These are phyloP conservation scores for Parmelia sp. DNA, from an alignment of 495 filamentous ascomycete genomes.

Conservation along the genomic window DNA sequence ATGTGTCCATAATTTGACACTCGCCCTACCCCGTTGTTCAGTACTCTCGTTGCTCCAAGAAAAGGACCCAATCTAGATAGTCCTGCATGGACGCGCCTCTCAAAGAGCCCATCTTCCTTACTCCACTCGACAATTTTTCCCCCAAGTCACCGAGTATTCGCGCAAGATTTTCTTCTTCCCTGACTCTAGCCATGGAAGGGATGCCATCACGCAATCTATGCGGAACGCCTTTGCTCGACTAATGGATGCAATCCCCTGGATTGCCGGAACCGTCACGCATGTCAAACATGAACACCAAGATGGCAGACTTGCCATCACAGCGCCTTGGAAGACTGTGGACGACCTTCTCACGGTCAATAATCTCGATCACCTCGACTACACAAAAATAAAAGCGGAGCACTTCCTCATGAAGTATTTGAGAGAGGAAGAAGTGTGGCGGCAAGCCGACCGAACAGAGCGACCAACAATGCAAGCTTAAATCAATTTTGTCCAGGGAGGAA, in stretches of 20 bases:
- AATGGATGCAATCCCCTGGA: neutral
- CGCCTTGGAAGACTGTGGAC: neutral
- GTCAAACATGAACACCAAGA: neutral
- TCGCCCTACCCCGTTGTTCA: too few relatives aligned
- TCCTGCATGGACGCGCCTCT: neutral
- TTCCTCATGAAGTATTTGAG: neutral
- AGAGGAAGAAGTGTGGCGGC: neutral
- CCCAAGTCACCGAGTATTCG: neutral
- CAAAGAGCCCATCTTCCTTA: neutral
- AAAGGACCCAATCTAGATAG: too few relatives aligned
- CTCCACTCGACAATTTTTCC: neutral
- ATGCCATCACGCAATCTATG: neutral
- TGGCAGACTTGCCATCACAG: neutral
- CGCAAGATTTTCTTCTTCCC: neutral
- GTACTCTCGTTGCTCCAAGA: neutral
- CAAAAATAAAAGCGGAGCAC: neutral
- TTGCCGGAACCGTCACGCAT: neutral
- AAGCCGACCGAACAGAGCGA: neutral
- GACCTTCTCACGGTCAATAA: neutral
- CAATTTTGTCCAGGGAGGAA: neutral
- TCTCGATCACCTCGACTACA: neutral
- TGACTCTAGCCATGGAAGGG: neutral
- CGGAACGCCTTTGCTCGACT: neutral
- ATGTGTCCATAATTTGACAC: too few relatives aligned
- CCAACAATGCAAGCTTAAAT: neutral